Conservation (phyloP, 176 grass and related monocot species). For the Saccharum officinarum region DNA sequence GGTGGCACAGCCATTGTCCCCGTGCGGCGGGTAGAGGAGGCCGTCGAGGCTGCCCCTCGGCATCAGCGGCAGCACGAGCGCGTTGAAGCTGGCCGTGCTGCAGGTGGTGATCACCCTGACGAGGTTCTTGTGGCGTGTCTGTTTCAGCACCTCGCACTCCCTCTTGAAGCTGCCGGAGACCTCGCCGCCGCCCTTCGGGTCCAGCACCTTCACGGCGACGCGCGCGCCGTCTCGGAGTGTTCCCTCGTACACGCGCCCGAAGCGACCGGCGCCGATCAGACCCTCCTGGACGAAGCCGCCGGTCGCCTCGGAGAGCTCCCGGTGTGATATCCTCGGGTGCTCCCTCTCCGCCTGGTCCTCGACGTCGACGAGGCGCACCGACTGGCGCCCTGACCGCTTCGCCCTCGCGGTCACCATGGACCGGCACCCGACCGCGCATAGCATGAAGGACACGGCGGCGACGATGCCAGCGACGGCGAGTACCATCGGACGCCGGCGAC, state of each 20-base stretch:
- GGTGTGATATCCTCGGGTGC: conserved; percentile 66
- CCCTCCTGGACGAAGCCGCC: conserved; percentile 58
- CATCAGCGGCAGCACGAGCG: conserved; percentile 83
- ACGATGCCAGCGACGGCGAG: conserved; percentile 13
- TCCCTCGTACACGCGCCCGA: conserved; percentile 76
- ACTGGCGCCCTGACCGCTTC: background rate
- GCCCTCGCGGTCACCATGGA: conserved; percentile 1
- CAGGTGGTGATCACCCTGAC: conserved; percentile 85
- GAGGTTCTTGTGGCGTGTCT: conserved; percentile 73
- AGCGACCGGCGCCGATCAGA: conserved; percentile 56
- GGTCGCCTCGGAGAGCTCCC: conserved; percentile 69
- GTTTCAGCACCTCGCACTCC: conserved; percentile 75
- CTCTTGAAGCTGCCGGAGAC: conserved; percentile 71
- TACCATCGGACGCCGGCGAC: background rate
- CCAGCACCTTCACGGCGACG: conserved; percentile 82
- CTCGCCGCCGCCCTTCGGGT: conserved; percentile 59
- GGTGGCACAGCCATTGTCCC: too few relatives aligned
- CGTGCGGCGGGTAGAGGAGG: conserved; percentile 49
- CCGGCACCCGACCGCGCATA: conserved; percentile 23
- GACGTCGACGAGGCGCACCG: conserved; percentile 13
- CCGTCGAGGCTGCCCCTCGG: conserved; percentile 70
- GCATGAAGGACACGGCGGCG: conserved; percentile 17
- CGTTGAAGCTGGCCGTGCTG: conserved; percentile 75
- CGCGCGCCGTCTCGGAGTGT: conserved; percentile 51
- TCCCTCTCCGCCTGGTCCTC: conserved; percentile 55